Evolutionary conservation across 148 eudicot genomes (phyloP), one percentile per base, ranked within the genome.

Genomic region (Linanthus parryae): DNA sequence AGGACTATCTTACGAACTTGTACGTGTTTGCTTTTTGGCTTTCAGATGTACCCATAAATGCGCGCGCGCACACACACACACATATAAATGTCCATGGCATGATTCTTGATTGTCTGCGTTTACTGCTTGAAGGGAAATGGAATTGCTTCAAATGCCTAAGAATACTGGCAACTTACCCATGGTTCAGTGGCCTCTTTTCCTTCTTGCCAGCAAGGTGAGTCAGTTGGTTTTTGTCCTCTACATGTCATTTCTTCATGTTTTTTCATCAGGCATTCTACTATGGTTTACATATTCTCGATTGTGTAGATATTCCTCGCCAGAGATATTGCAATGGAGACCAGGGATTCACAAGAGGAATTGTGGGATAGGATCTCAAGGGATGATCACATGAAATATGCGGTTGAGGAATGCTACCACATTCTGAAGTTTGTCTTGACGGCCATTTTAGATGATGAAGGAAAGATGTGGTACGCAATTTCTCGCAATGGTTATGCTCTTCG

Each of bases 151-250:
- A 42, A 92, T 92, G 94, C 99, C 99, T 26, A 79, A 72, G 33
- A 92, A 92, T 67, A 51, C 73, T 60, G 88, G 83, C 52, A 72
- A 61, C 56, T 66, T 92, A 44, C 85, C 94, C 34, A 69, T 92
- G 76, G 88, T 92, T 56, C 99, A 92, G 74, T 92, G 99, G 96
- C 99, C 99, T 31, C 96, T 92, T 51, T 92, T 92, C 61, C 96
- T 92, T 67, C 80, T 92, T 59, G 96, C 82, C 30, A 92, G 99
- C 96, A 88, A 92, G 90, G 99, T 91, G 49, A 27, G 48, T 34
- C 15, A 12, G 41, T 29, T n/a, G 18, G 6, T 42, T 2, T 41
- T 43, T 33, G 0, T 43, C 4, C 16, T 48, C 5, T 40, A 1
- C 9, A 3, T 35, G 16, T 23, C 18, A n/a, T 13, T 27, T 59